phyloP scores from a whole-genome alignment of 192 early-diverging fungal species.

The Coemansia sp. region DNA sequence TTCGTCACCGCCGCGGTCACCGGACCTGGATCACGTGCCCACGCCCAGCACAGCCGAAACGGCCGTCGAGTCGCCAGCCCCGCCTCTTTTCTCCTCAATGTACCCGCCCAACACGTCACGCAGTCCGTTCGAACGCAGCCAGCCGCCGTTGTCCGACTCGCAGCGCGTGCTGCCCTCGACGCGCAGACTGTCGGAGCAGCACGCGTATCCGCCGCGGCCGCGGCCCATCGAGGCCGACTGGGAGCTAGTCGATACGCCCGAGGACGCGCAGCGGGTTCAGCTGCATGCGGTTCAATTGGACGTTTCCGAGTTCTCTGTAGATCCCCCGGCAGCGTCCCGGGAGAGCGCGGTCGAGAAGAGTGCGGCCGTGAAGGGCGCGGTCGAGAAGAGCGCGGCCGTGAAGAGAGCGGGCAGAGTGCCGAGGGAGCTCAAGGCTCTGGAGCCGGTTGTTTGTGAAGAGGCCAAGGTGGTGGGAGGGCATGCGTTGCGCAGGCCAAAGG shows the following conservation, averaged over 20 bases:
- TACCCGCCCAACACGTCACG: slow-evolving; percentile 21
- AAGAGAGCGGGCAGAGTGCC: background rate
- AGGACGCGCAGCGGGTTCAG: slow-evolving; percentile 3
- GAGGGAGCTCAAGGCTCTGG: background rate
- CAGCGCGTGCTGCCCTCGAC: slow-evolving; percentile 5
- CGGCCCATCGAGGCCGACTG: slow-evolving; percentile 38
- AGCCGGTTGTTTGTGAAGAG: background rate
- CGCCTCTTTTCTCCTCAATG: slow-evolving; percentile 7
- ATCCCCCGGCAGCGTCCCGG: too few species aligned
- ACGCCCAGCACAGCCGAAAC: slow-evolving; percentile 5
- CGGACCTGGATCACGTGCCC: background rate
- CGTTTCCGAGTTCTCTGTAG: too few species aligned
- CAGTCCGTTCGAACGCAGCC: slow-evolving; percentile 8
- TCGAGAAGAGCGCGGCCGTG: too few species aligned
- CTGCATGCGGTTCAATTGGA: slow-evolving; percentile 1
- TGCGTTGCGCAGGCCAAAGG: slow-evolving; percentile 8
- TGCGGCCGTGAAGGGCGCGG: too few species aligned
- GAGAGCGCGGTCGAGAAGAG: too few species aligned
- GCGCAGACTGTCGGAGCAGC: slow-evolving; percentile 5
- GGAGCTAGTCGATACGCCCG: slow-evolving; percentile 26
- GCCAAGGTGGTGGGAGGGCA: slow-evolving; percentile 5
- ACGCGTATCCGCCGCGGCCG: slow-evolving; percentile 37
- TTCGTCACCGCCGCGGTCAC: slow-evolving; percentile 29
- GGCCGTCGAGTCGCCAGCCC: background rate
- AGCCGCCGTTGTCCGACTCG: background rate